phyloP scores from a whole-genome alignment of 768 basidiomycete species.

The Leccinum subtestaceum region DNA sequence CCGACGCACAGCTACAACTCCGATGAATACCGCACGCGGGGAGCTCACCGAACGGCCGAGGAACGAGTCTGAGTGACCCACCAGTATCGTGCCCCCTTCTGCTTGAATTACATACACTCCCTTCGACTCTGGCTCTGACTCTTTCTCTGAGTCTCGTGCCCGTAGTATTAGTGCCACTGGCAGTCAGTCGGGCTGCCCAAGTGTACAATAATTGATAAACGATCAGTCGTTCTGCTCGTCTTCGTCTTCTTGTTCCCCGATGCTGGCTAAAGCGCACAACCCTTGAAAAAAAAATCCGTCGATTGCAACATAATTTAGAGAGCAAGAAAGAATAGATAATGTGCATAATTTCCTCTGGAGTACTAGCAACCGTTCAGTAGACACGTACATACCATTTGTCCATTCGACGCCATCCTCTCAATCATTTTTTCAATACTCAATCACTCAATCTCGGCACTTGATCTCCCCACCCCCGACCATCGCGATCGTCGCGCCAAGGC shows the following conservation, averaged over 20 bases:
- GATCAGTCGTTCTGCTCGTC: background rate
- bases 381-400: background rate
- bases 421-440: background rate
- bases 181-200: too few relatives aligned
- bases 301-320: background rate
- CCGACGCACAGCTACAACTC: too few relatives aligned
- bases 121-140: background rate
- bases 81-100: too few relatives aligned
- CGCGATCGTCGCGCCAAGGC: slow-evolving; percentile 78
- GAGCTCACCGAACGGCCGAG: too few relatives aligned
- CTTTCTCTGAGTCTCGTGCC: too few relatives aligned
- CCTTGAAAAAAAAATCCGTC: background rate
- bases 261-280: background rate
- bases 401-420: background rate
- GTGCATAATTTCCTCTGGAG: background rate
- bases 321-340: background rate
- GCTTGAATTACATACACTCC: background rate
- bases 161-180: too few relatives aligned
- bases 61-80: background rate
- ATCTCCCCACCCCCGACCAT: slow-evolving; percentile 64
- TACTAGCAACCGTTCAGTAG: background rate
- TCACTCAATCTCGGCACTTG: slow-evolving; percentile 42
- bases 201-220: too few relatives aligned
- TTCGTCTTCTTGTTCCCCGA: background rate
- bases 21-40: background rate